Evolutionary conservation across 345 rosid genomes (phyloP).

Genomic region (Dipteronia sinensis): DNA sequence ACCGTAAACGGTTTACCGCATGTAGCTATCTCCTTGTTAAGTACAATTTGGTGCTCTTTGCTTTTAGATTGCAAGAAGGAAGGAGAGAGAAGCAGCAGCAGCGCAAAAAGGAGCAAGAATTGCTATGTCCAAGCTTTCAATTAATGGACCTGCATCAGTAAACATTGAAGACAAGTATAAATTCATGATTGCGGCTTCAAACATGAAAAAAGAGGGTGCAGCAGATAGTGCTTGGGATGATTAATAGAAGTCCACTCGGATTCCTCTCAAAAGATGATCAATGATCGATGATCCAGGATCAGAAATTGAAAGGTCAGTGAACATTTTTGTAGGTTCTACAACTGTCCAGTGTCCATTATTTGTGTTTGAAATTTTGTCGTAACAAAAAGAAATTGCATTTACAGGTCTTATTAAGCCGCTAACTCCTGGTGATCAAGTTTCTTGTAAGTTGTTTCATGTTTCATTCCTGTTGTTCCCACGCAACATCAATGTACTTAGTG

Average conservation of each 20-base stretch:
- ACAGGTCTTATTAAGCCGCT: not conserved
- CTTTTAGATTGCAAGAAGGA: slow-evolving; percentile 39
- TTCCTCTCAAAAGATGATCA: slow-evolving; percentile 8
- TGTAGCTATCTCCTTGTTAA: not conserved
- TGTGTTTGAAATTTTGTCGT: not conserved
- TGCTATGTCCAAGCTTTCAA: slow-evolving; percentile 23
- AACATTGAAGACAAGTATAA: slow-evolving; percentile 46
- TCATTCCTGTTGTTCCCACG: slow-evolving; percentile 4
- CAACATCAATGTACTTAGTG: slow-evolving; percentile 2
- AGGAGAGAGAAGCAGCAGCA: slow-evolving; percentile 44
- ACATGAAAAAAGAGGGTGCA: slow-evolving; percentile 31
- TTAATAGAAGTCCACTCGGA: not conserved
- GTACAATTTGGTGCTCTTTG: not conserved
- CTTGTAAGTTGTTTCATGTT: slow-evolving; percentile 8
- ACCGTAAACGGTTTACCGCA: not conserved
- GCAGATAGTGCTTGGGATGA: slow-evolving; percentile 53
- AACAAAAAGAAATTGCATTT: slow-evolving; percentile 4
- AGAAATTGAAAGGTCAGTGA: slow-evolving; percentile 23
- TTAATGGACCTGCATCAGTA: slow-evolving; percentile 24
- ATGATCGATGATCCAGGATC: slow-evolving; percentile 9
- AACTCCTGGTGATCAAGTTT: not conserved
- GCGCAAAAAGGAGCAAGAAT: slow-evolving; percentile 32
- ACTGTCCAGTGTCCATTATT: not conserved
- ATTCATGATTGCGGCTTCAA: slow-evolving; percentile 39
- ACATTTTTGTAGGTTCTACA: not conserved